Evolutionary conservation across 345 rosid genomes (phyloP).

Genomic region (Conringia planisiliqua): DNA sequence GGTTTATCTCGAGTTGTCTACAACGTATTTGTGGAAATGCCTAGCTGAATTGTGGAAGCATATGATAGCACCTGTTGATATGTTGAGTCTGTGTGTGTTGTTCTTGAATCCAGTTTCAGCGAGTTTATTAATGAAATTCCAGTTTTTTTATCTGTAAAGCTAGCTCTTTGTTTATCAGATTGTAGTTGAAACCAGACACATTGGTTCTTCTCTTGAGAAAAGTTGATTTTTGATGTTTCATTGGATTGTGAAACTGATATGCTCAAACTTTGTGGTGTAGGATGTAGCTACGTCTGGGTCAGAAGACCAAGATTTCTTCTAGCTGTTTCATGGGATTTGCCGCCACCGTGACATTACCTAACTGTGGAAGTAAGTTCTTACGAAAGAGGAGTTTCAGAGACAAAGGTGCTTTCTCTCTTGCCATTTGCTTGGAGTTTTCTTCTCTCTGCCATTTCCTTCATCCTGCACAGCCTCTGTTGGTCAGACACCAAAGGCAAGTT

Average conservation of each 20-base stretch:
- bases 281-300: conserved; percentile 28
- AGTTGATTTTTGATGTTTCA: not conserved
- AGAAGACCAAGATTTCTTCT: conserved; percentile 20
- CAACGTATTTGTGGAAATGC: conserved; percentile 24
- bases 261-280: conserved; percentile 13
- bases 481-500: conserved; percentile 41
- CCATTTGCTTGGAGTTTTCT: conserved; percentile 39
- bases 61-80: not conserved
- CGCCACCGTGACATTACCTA: conserved; percentile 30
- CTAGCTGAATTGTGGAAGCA: not conserved
- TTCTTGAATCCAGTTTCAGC: not conserved
- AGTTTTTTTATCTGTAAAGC: not conserved
- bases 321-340: conserved; percentile 43
- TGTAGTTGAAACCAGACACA: not conserved
- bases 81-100: not conserved
- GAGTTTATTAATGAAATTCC: not conserved
- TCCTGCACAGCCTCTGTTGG: conserved; percentile 33
- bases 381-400: conserved; percentile 32
- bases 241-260: conserved; percentile 14
- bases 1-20: conserved; percentile 3
- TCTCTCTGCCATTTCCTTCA: conserved; percentile 31
- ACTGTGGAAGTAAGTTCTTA: conserved; percentile 22
- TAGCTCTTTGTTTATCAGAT: not conserved
- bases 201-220: not conserved
- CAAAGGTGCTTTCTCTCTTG: conserved; percentile 28